Conservation (phyloP, 2,329 filamentous ascomycete genomes). For the Bipolaris zeicola region DNA sequence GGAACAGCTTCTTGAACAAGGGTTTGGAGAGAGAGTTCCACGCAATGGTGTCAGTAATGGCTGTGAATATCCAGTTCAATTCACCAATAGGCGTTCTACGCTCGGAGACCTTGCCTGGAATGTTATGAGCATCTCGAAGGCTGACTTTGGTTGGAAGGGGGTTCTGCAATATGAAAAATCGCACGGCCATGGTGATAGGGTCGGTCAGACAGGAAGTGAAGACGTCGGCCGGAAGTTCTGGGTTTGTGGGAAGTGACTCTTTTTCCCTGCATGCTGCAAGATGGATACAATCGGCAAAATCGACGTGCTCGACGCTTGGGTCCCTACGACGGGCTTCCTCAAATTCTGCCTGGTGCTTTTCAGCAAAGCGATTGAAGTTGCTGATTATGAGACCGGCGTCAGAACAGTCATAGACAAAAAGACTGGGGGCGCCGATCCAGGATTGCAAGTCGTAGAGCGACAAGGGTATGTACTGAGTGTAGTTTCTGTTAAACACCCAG, state of each 20-base stretch:
- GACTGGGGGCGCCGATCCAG: constrained; percentile 92
- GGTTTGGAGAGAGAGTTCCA: constrained; percentile 93
- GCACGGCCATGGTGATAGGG: constrained; percentile 94
- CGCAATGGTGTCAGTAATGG: constrained; percentile 97
- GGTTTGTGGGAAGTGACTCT: constrained; percentile 94
- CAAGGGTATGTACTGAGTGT: constrained; percentile 97
- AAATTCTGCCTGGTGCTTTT: constrained; percentile 93
- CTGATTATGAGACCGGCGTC: constrained; percentile 93
- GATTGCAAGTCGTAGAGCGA: constrained; percentile 93
- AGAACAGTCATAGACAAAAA: constrained; percentile 98
- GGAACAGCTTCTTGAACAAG: constrained; percentile 94
- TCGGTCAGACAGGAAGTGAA: constrained; percentile 97
- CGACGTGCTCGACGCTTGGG: constrained; percentile 65
- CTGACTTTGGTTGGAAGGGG: constrained; percentile 71
- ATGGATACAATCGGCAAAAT: constrained; percentile 87
- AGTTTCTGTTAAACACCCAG: constrained; percentile 99
- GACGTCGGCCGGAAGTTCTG: constrained; percentile 87
- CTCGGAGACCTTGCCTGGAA: constrained; percentile 91
- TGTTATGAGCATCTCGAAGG: constrained; percentile 82
- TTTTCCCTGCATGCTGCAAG: constrained; percentile 88
- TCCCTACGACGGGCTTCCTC: constrained; percentile 76
- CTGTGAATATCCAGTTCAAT: constrained; percentile 99
- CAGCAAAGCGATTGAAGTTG: constrained; percentile 92
- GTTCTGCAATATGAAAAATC: constrained; percentile 95
- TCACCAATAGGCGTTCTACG: constrained; percentile 91